Evolutionary conservation across 1,284 basidiomycete species (phyloP), one percentile per base, ranked within the genome.

Genomic region (Boletus smithii): DNA sequence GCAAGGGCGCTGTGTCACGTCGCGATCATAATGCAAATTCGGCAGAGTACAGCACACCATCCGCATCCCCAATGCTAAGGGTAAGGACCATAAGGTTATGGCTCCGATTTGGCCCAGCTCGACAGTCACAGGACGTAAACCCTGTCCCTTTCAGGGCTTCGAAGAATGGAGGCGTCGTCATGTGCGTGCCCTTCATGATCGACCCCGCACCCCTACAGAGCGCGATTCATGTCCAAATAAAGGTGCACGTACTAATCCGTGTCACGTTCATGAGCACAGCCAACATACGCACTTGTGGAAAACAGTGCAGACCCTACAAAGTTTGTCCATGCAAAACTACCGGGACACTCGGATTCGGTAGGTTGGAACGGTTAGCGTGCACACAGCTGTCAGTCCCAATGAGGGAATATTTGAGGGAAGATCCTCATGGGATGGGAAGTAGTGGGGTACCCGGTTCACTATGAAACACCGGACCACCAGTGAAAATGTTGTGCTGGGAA

Each of bases 181-280:
- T 35, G 16, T 32, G 49, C 34, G 17, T 46, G 35, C 34, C 33
- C 35, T 53, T 63, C 60, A 62, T 61, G 61, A 61, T 61, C 56
- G 61, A 61, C 56, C 46, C 31, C 11, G 45, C 33, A 31, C 30
- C 23, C 36, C 3, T 5, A 26, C 26, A 8, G 37, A 9, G 30
- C 23, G 14, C 17, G 9, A 42, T 30, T 16, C 20, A n/a, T 10
- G 23, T 32, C 38, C 24, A 42, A 53, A 58, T 48, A 44, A 36
- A 39, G 44, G 23, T 18, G 17, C 18, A 34, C 24, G 16, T 31
- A n/a, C n/a, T n/a, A n/a, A n/a, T n/a, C n/a, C n/a, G n/a, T n/a
- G n/a, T n/a, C n/a, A 36, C 30, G 18, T 38, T n/a, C 24, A n/a
- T 5, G 16, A n/a, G 10, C 23, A 24, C 24, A 29, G 16, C 27